A percentile compares a stretch with the other conserved stretches of the same genome.
Evolutionary conservation across 2,329 filamentous ascomycete species (phyloP).

Genomic region (Bimuria novae-zelandiae): DNA sequence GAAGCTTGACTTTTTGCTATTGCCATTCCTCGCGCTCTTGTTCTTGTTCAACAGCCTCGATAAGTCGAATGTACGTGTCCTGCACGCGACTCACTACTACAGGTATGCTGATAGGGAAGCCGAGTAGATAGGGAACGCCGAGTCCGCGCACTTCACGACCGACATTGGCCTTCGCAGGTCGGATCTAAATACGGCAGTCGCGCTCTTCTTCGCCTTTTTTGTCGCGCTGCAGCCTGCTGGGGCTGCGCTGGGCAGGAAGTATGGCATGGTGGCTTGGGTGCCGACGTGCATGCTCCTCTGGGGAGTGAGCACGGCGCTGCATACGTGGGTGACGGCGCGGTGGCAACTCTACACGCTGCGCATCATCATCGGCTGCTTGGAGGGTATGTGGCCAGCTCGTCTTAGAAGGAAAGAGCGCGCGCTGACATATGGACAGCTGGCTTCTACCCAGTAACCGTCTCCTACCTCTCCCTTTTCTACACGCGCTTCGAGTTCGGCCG

Average conservation of each 20-base stretch:
- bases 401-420: constrained; percentile 9
- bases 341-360: constrained; percentile 55
- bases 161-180: constrained; percentile 58
- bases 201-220: constrained; percentile 63
- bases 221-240: constrained; percentile 62
- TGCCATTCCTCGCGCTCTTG: constrained; percentile 57
- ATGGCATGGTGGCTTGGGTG: constrained; percentile 61
- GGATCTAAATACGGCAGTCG: constrained; percentile 61
- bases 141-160: constrained; percentile 62
- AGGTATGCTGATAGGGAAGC: not conserved
- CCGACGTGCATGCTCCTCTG: constrained; percentile 61
- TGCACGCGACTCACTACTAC: not conserved
- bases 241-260: constrained; percentile 62
- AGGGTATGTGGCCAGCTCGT: constrained; percentile 43
- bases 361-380: constrained; percentile 53
- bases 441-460: constrained; percentile 63
- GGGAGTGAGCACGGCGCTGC: constrained; percentile 55
- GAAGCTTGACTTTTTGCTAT: constrained; percentile 56
- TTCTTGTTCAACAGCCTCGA: constrained; percentile 60
- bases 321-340: constrained; percentile 52
- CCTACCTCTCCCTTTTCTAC: constrained; percentile 64
- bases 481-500: constrained; percentile 61
- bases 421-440: constrained; percentile 49
- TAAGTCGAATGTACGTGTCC: constrained; percentile 51
- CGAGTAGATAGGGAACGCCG: constrained; percentile 58